Evolutionary conservation across 306 rosid species (phyloP), one percentile per base, ranked within the genome.

Genomic region (Calophaca sinica): DNA sequence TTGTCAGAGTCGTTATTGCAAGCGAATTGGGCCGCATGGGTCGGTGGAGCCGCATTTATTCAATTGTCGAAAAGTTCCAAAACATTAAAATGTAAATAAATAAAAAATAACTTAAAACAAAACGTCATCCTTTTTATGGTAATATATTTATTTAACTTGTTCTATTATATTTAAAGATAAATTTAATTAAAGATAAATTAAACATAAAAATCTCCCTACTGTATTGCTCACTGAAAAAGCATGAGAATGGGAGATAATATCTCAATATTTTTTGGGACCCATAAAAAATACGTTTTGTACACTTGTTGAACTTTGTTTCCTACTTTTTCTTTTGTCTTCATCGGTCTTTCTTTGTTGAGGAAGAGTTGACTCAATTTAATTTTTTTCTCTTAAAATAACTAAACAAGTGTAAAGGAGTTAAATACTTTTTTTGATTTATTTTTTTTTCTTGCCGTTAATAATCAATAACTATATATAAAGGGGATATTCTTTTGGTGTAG

Each of bases 1-100:
- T n/a, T 78, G 78, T 73, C 81, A 83, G 75, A 75, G 61, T 62
- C 76, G 82, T 68, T 55, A 73, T 38, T 57, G 83, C 81, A 6
- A 59, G 48, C 77, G 51, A 42, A 14, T 31, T 57, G 59, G 7
- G 76, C 57, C 52, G 79, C 36, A 7, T 52, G 5, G 44, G 77
- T 61, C 41, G 70, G 52, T 13, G n/a, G 41, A 15, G 3, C 11
- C 2, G 13, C 72, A 80, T 61, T 77, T 51, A 61, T 59, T 33
- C 46, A 61, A 44, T 45, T 44, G 3, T 2, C 20, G 10, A 66
- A 45, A 28, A 11, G 5, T 50, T 4, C 8, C 31, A 3, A 49
- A 49, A 68, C 1, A 31, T 33, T 6, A 67, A 45, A 28, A 9
- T 5, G 0, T 29, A 14, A 68, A n/a, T n/a, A 7, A 4, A 26